These are phyloP conservation scores for Copromyces sp. DNA, from an alignment of 495 filamentous ascomycete species.

Conservation along the genomic window DNA sequence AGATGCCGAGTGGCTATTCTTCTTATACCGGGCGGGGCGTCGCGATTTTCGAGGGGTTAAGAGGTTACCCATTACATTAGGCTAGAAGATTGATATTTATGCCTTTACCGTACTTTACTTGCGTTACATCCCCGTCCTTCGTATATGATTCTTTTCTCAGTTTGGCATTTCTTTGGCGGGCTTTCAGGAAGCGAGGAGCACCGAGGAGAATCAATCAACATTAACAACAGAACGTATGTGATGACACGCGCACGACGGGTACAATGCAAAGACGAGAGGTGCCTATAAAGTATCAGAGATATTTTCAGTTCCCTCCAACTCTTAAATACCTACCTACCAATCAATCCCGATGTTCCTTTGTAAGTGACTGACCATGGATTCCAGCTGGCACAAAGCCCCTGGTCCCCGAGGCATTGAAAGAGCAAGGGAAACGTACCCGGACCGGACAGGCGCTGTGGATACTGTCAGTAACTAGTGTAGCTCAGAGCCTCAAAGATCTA, in stretches of 20 bases:
- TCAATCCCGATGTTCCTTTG: not conserved
- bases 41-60: not conserved
- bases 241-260: not conserved
- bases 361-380: too few relatives aligned
- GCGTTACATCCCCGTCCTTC: not conserved
- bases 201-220: not conserved
- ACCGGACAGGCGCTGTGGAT: not conserved
- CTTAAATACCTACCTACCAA: not conserved
- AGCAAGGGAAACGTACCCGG: not conserved
- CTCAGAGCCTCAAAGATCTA: not conserved
- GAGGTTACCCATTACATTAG: not conserved
- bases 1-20: not conserved
- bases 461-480: not conserved
- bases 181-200: not conserved
- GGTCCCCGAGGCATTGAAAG: not conserved
- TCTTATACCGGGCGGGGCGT: not conserved
- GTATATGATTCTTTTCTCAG: too few relatives aligned
- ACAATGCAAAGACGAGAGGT: too few relatives aligned
- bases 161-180: not conserved
- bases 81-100: not conserved
- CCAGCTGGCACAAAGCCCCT: not conserved
- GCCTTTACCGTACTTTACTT: not conserved
- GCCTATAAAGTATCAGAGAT: not conserved
- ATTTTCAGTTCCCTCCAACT: not conserved
- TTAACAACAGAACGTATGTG: not conserved